These are phyloP conservation scores for Aureobasidium sp. DNA, from an alignment of 2,329 filamentous ascomycete species.

Conservation along the genomic window DNA sequence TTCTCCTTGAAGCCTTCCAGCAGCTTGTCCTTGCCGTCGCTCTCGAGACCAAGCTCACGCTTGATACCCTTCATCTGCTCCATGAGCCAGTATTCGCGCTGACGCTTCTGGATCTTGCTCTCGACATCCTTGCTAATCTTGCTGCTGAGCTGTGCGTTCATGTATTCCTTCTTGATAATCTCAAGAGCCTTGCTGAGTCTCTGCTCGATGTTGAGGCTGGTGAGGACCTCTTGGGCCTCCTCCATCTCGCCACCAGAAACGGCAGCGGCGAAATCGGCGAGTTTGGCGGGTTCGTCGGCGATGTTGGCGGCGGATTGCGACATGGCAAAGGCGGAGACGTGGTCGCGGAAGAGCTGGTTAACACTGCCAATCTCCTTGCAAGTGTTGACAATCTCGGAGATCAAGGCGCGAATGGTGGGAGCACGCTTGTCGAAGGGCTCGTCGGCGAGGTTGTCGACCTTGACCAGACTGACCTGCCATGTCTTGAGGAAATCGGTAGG, in stretches of 20 bases:
- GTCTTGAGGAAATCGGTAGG: slow-evolving; percentile 85
- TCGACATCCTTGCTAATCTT: slow-evolving; percentile 99
- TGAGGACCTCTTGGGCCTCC: slow-evolving; percentile 85
- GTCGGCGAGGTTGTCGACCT: slow-evolving; percentile 86
- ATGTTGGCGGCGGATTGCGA: slow-evolving; percentile 92
- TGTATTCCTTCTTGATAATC: slow-evolving; percentile 93
- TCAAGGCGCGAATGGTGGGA: slow-evolving; percentile 79
- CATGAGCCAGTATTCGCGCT: slow-evolving; percentile 97
- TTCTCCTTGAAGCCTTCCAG: slow-evolving; percentile 97
- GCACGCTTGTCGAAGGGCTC: slow-evolving; percentile 86
- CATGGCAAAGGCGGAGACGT: slow-evolving; percentile 95
- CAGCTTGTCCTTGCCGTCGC: slow-evolving; percentile 95
- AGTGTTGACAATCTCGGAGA: slow-evolving; percentile 96
- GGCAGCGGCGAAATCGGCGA: slow-evolving; percentile 93
- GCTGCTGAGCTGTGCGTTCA: slow-evolving; percentile 93
- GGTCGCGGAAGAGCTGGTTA: slow-evolving; percentile 91
- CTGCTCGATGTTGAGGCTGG: slow-evolving; percentile 83
- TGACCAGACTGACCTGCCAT: slow-evolving; percentile 86
- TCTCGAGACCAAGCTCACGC: slow-evolving; percentile 89
- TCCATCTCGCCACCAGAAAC: slow-evolving; percentile 89
- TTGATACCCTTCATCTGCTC: slow-evolving; percentile 99
- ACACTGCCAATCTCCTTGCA: slow-evolving; percentile 94
- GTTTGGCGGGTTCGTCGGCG: slow-evolving; percentile 84
- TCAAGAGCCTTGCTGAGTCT: slow-evolving; percentile 84
- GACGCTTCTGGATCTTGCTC: slow-evolving; percentile 91